phyloP scores from a whole-genome alignment of 495 filamentous ascomycete genomes.

The Cairneyella variabilis region DNA sequence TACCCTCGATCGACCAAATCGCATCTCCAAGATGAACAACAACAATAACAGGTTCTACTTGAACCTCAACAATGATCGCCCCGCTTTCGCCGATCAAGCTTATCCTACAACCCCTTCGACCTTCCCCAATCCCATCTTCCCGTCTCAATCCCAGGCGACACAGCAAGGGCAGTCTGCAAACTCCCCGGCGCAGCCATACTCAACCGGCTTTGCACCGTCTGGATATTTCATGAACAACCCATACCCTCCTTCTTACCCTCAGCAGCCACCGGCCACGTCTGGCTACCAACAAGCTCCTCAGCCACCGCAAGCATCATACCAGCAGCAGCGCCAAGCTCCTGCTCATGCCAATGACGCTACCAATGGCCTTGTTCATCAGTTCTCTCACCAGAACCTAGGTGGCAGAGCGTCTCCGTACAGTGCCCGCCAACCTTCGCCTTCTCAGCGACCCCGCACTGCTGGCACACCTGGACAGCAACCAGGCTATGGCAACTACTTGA shows the following conservation, averaged over 20 bases:
- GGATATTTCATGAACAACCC: slow-evolving; percentile 63
- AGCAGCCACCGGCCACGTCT: slow-evolving; percentile 29
- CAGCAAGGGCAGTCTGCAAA: slow-evolving; percentile 28
- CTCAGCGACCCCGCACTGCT: slow-evolving; percentile 73
- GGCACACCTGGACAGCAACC: slow-evolving; percentile 57
- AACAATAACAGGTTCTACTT: slow-evolving; percentile 64
- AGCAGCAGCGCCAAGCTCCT: slow-evolving; percentile 45
- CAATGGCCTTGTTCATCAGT: slow-evolving; percentile 89
- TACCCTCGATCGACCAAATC: not conserved
- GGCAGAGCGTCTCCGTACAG: slow-evolving; percentile 64
- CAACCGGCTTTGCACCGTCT: slow-evolving; percentile 44
- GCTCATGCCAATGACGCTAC: slow-evolving; percentile 61
- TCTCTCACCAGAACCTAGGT: slow-evolving; percentile 94
- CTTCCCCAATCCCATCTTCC: slow-evolving; percentile 86
- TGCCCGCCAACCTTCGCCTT: slow-evolving; percentile 64
- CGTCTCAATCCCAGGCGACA: slow-evolving; percentile 34
- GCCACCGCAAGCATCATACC: slow-evolving; percentile 45
- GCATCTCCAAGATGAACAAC: slow-evolving; percentile 28
- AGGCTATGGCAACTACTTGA: slow-evolving; percentile 61
- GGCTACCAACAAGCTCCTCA: slow-evolving; percentile 32
- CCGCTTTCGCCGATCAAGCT: slow-evolving; percentile 66
- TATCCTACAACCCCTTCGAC: slow-evolving; percentile 97
- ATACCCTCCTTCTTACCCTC: slow-evolving; percentile 31
- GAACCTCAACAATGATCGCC: slow-evolving; percentile 65
- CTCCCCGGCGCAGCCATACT: slow-evolving; percentile 46